Percentiles rank a stretch among this genome's conserved stretches.
Conservation (phyloP, 164 flowering plant genomes). For the Chimonanthus salicifolius region DNA sequence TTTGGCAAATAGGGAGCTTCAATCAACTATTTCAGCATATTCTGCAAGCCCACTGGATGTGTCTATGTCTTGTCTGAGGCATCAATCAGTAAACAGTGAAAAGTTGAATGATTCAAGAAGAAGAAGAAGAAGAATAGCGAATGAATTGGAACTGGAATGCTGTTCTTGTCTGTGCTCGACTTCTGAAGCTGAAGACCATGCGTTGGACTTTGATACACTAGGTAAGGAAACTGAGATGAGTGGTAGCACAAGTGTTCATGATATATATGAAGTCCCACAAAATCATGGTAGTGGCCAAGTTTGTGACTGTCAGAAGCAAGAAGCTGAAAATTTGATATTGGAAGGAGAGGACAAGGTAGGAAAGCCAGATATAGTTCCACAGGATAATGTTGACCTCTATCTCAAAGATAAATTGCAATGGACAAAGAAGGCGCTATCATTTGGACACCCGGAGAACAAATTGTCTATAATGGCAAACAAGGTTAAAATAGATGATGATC, state of each 20-base stretch:
- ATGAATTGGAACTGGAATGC: slow-evolving; percentile 9
- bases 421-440: slow-evolving; percentile 22
- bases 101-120: slow-evolving; percentile 14
- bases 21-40: not conserved
- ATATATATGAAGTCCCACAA: slow-evolving; percentile 70
- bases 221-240: slow-evolving; percentile 14
- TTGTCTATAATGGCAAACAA: slow-evolving; percentile 18
- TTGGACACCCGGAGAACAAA: slow-evolving; percentile 14
- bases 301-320: slow-evolving; percentile 14
- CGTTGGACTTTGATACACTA: not conserved
- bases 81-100: slow-evolving; percentile 10
- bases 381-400: slow-evolving; percentile 11
- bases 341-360: slow-evolving; percentile 26
- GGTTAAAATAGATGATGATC: slow-evolving; percentile 11
- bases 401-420: slow-evolving; percentile 22
- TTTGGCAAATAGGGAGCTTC: slow-evolving; percentile 10
- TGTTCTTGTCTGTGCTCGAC: slow-evolving; percentile 3
- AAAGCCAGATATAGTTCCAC: slow-evolving; percentile 23
- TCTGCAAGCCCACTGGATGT: slow-evolving; percentile 11
- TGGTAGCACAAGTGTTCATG: slow-evolving; percentile 32
- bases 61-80: slow-evolving; percentile 13
- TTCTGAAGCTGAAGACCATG: slow-evolving; percentile 7
- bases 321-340: slow-evolving; percentile 9
- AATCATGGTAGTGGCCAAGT: slow-evolving; percentile 9
- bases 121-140: slow-evolving; percentile 1